Base-by-base conservation (phyloP, 2,329 filamentous ascomycete genomes). In the Stagonosporopsis rhizophila region DNA sequence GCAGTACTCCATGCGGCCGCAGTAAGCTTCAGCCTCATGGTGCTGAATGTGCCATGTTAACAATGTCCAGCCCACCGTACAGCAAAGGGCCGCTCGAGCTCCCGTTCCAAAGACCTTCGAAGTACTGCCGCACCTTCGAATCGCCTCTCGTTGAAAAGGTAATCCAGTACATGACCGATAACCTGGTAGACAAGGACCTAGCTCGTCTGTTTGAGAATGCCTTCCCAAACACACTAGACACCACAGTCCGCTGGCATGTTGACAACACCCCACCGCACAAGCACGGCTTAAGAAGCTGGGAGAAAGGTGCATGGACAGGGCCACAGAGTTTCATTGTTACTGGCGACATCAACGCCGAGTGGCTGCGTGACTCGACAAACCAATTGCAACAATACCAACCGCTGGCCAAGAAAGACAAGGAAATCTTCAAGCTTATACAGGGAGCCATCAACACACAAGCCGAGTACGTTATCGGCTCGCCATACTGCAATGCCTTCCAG, bases 401-500 rank as follows among this genome's bases (percentile, higher is more conserved):
- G 0, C 81, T 99, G 22, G 90, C 93, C 2, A 91, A 87, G 69
- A 91, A 91, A 61, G 93, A 98, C 70, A 85, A 86, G 35, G 84
- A 83, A 38, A 88, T 99, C 46, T 87, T 89, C 72, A 88, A 85
- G 60, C 80, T 99, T 49, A 92, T 99, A 23, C 80, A 96, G 1
- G 95, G 95, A 20, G 94, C 94, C 38, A 96, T 98, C 78, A 96
- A 96, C 75, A 98, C 95, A 0, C 95, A 99, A 77, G 85, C 91
- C 15, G 94, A 98, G 75, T 98, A 92, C 70, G 91, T 99, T 38
- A 96, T 98, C 60, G 87, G 91, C 69, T 92, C 90, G 1, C 95
- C 95, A 0, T 99, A 98, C 79, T 99, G 95, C 83, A 98, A 99
- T 75, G 95, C 95, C 17, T 99, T 98, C 77, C 95, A 99, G 74